phyloP scores from a whole-genome alignment of 2,329 filamentous ascomycete genomes.

The Penicillium sp. region DNA sequence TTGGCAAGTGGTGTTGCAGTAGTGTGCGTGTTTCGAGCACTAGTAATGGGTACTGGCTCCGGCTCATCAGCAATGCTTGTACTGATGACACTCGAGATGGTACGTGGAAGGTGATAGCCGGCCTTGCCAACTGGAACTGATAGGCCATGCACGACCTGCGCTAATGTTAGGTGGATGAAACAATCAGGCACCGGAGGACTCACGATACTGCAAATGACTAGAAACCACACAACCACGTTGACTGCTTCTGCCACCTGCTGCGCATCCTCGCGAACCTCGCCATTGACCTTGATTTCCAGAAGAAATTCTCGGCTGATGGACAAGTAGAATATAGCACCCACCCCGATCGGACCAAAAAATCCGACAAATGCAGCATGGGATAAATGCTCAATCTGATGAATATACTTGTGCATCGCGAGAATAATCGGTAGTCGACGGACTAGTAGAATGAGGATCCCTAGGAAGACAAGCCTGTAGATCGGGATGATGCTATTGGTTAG shows the following conservation, averaged over 20 bases:
- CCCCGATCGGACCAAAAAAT: constrained; percentile 89
- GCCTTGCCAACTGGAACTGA: constrained; percentile 63
- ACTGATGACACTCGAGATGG: constrained; percentile 44
- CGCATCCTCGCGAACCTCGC: constrained; percentile 60
- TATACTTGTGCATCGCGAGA: constrained; percentile 64
- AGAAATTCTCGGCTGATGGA: constrained; percentile 76
- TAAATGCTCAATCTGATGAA: constrained; percentile 69
- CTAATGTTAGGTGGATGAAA: neutral
- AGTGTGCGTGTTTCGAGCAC: constrained; percentile 28
- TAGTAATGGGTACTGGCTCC: constrained; percentile 28
- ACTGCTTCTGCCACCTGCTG: constrained; percentile 59
- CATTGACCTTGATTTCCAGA: constrained; percentile 51
- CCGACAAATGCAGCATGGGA: constrained; percentile 79
- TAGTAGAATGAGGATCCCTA: constrained; percentile 71
- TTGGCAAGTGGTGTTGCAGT: constrained; percentile 25
- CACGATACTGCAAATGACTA: constrained; percentile 75
- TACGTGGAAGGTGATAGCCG: constrained; percentile 44
- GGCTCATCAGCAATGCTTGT: constrained; percentile 31
- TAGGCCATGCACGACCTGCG: constrained; percentile 68
- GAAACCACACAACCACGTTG: constrained; percentile 75
- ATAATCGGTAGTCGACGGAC: constrained; percentile 73
- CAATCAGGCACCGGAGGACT: constrained; percentile 1
- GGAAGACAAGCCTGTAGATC: constrained; percentile 62
- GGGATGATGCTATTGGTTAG: constrained; percentile 62
- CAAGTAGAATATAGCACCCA: constrained; percentile 84